These are phyloP conservation scores for Bromus sterilis DNA, from an alignment of 176 grass and related monocot genomes.

Conservation along the genomic window DNA sequence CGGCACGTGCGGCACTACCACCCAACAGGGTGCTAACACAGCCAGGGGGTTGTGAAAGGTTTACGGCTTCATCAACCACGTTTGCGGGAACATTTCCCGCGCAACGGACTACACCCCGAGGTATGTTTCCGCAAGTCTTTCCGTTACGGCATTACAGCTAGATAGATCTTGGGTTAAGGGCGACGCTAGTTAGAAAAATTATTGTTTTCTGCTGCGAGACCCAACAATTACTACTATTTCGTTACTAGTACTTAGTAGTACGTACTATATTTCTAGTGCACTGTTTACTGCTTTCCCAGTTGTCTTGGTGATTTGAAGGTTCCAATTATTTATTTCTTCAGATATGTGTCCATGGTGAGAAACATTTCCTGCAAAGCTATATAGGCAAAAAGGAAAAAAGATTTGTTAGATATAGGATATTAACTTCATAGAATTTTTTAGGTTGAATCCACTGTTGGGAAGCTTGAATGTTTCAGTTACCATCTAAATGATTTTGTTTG, in stretches of 20 bases:
- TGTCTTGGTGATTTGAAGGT: neutral
- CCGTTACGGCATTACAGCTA: too few relatives aligned
- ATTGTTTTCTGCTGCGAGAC: too few relatives aligned
- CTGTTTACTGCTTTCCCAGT: neutral
- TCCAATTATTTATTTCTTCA: neutral
- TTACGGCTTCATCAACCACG: too few relatives aligned
- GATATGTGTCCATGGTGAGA: neutral
- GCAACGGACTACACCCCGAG: too few relatives aligned
- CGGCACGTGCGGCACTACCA: too few relatives aligned
- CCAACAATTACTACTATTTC: too few relatives aligned
- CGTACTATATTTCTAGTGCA: neutral
- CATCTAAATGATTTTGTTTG: neutral
- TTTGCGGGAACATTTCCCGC: too few relatives aligned
- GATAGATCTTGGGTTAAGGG: too few relatives aligned
- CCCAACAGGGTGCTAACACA: too few relatives aligned
- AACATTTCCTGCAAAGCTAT: neutral
- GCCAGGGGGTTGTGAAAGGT: too few relatives aligned
- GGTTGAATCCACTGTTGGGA: neutral
- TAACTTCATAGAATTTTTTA: neutral
- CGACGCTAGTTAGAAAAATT: too few relatives aligned
- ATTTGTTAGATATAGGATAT: neutral
- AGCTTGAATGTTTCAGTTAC: neutral
- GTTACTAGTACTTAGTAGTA: neutral
- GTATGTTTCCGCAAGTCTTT: too few relatives aligned
- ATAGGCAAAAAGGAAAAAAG: neutral